A percentile compares a stretch with the other conserved stretches of the same genome.
phyloP scores from a whole-genome alignment of 2,329 filamentous ascomycete genomes.

The Penicillium sp. region DNA sequence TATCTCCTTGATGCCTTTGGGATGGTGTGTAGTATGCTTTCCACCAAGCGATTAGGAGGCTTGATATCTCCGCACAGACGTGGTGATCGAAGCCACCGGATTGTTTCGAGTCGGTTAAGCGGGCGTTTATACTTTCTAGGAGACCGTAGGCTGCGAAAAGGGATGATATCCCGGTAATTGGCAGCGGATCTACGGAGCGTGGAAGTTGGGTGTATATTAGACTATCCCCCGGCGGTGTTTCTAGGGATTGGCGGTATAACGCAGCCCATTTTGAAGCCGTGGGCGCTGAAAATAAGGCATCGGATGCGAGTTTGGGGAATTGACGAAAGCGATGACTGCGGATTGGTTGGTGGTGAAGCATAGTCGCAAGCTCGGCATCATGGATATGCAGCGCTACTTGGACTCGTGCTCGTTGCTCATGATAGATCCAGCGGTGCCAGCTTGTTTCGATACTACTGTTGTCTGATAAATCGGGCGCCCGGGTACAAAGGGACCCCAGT shows the following conservation, averaged over 20 bases:
- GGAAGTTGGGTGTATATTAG: neutral
- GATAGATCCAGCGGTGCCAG: constrained; percentile 28
- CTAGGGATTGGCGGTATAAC: constrained; percentile 1
- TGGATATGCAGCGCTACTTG: constrained; percentile 28
- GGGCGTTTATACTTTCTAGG: constrained; percentile 24
- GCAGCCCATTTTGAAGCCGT: constrained; percentile 15
- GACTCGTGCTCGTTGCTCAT: constrained; percentile 29
- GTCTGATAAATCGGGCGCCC: neutral
- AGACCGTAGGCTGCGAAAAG: constrained; percentile 21
- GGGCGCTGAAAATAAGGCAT: constrained; percentile 16
- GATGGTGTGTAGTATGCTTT: constrained; percentile 14
- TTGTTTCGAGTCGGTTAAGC: constrained; percentile 21
- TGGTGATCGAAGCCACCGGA: constrained; percentile 11
- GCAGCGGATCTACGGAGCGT: neutral
- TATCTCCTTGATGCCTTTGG: constrained; percentile 6
- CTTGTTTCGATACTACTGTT: constrained; percentile 13
- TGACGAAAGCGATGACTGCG: constrained; percentile 17
- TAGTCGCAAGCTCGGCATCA: constrained; percentile 30
- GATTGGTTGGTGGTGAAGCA: constrained; percentile 23
- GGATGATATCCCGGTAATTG: neutral
- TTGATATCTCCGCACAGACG: constrained; percentile 14
- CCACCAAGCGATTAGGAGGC: constrained; percentile 25
- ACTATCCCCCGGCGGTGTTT: neutral
- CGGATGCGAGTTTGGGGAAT: constrained; percentile 17
- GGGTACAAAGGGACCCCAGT: constrained; percentile 9